These are phyloP conservation scores for Aspergillus japonicus DNA, from an alignment of 2,329 filamentous ascomycete genomes.

Conservation along the genomic window DNA sequence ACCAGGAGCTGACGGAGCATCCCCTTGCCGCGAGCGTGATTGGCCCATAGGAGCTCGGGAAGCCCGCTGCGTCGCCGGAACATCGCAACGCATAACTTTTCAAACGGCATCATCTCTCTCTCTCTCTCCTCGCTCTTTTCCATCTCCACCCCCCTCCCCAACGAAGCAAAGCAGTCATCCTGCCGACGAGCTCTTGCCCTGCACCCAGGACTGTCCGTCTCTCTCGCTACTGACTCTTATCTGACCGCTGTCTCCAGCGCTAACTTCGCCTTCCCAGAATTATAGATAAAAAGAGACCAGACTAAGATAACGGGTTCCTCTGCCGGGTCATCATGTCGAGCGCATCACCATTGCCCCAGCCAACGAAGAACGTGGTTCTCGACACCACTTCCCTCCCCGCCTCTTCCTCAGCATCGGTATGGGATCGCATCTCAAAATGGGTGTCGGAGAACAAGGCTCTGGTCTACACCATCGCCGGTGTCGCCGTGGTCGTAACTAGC, in stretches of 20 bases:
- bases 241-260: background rate
- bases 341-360: slow-evolving; percentile 36
- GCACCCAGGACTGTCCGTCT: slow-evolving; percentile 23
- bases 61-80: slow-evolving; percentile 19
- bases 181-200: slow-evolving; percentile 17
- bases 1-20: slow-evolving; percentile 16
- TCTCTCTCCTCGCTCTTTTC: slow-evolving; percentile 28
- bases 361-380: slow-evolving; percentile 40
- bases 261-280: slow-evolving; percentile 9
- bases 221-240: background rate
- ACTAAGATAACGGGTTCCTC: slow-evolving; percentile 15
- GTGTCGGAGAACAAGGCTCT: slow-evolving; percentile 92
- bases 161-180: slow-evolving; percentile 15
- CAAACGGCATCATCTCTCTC: slow-evolving; percentile 24
- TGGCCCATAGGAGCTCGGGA: slow-evolving; percentile 30
- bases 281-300: slow-evolving; percentile 12
- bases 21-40: slow-evolving; percentile 27
- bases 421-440: slow-evolving; percentile 90
- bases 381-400: slow-evolving; percentile 44
- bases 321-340: slow-evolving; percentile 41
- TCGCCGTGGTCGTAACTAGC: slow-evolving; percentile 85
- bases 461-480: slow-evolving; percentile 93
- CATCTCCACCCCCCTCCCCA: slow-evolving; percentile 15
- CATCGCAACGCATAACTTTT: slow-evolving; percentile 35
- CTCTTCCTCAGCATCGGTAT: slow-evolving; percentile 65